Percentiles rank a stretch among this genome's conserved stretches.
These are phyloP conservation scores for Apiospora sp. DNA, from an alignment of 2,329 filamentous ascomycete species.

Conservation along the genomic window DNA sequence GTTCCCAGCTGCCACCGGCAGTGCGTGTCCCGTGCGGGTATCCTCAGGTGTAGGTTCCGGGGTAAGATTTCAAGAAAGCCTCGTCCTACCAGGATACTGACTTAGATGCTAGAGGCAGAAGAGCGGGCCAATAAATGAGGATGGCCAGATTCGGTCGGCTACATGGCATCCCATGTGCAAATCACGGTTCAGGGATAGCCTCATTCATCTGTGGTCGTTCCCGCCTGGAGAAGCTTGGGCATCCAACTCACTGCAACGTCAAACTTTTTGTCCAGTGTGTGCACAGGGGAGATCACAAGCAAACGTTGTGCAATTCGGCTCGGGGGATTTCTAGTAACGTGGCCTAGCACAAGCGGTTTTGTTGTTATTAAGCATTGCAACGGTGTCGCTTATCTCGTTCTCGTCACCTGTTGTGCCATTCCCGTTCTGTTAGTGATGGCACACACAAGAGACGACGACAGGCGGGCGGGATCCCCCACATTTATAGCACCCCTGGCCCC, in stretches of 20 bases:
- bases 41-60: not conserved
- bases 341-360: not conserved
- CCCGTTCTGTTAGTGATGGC: not conserved
- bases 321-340: not conserved
- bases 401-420: not conserved
- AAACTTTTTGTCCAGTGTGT: not conserved
- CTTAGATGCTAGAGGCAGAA: not conserved
- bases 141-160: not conserved
- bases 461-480: not conserved
- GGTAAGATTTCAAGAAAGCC: not conserved
- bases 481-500: not conserved
- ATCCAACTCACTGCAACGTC: not conserved
- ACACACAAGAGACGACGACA: not conserved
- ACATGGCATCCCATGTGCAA: not conserved
- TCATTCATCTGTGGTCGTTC: not conserved
- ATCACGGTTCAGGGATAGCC: not conserved
- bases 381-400: not conserved
- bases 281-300: not conserved
- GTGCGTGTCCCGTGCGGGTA: not conserved
- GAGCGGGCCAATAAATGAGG: conserved; percentile 12
- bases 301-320: not conserved
- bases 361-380: not conserved
- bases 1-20: too few relatives aligned
- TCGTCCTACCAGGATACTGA: not conserved
- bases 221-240: not conserved